Conservation (phyloP, 257 asterid species). For the Marsdenia floribunda region DNA sequence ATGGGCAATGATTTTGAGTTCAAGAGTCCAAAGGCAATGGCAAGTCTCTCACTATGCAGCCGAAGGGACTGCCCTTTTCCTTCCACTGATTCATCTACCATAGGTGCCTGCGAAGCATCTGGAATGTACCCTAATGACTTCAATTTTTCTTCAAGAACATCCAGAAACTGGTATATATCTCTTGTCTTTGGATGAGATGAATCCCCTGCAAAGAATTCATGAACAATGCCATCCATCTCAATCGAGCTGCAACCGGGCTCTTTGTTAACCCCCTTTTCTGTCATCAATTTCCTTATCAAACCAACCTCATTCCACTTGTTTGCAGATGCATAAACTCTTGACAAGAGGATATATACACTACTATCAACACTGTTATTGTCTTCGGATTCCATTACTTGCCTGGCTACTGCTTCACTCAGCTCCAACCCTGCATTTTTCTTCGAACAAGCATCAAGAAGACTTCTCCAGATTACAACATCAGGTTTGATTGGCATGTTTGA, state of each 20-base stretch:
- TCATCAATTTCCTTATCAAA: slow-evolving; percentile 57
- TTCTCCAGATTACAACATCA: slow-evolving; percentile 74
- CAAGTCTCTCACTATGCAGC: slow-evolving; percentile 72
- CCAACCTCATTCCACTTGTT: slow-evolving; percentile 75
- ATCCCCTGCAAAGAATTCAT: slow-evolving; percentile 78
- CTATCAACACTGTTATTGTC: slow-evolving; percentile 26
- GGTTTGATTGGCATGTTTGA: slow-evolving; percentile 68
- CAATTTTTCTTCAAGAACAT: slow-evolving; percentile 46
- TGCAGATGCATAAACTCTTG: slow-evolving; percentile 65
- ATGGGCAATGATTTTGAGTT: slow-evolving; percentile 41
- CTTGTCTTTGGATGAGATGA: slow-evolving; percentile 47
- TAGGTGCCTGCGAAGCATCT: slow-evolving; percentile 45
- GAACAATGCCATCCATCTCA: slow-evolving; percentile 54
- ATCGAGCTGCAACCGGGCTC: slow-evolving; percentile 72
- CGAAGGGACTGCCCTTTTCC: slow-evolving; percentile 44
- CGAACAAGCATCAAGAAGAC: slow-evolving; percentile 65
- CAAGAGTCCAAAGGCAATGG: slow-evolving; percentile 59
- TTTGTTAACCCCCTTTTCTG: slow-evolving; percentile 52
- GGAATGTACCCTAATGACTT: slow-evolving; percentile 42
- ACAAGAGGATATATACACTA: slow-evolving; percentile 65
- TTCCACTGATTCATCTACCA: slow-evolving; percentile 43
- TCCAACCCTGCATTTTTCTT: slow-evolving; percentile 38
- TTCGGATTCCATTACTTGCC: slow-evolving; percentile 35
- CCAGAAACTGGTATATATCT: slow-evolving; percentile 43
- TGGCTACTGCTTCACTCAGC: slow-evolving; percentile 57